Conservation (phyloP, 1,284 basidiomycete species). For the Erythrobasidium hasegawianum region DNA sequence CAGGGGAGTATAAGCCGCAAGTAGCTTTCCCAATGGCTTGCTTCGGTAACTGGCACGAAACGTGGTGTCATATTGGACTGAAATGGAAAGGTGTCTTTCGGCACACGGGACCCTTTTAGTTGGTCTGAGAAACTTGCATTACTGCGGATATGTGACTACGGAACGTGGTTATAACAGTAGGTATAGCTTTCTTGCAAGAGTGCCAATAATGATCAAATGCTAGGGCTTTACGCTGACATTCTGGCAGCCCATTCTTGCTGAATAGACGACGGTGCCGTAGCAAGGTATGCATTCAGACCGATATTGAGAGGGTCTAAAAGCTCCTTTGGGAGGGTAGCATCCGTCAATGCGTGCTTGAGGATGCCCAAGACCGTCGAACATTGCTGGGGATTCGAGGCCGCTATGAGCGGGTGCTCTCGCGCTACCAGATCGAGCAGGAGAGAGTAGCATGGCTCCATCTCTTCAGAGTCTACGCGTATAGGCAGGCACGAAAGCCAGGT, state of each 20-base stretch:
- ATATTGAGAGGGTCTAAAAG: not conserved
- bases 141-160: too few species aligned
- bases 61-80: too few species aligned
- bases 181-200: too few species aligned
- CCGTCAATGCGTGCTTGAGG: constrained; percentile 1
- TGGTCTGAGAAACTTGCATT: too few species aligned
- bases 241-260: constrained; percentile 9
- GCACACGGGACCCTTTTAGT: too few species aligned
- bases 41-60: too few species aligned
- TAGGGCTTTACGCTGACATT: too few species aligned
- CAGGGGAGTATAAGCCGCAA: too few species aligned
- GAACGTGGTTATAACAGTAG: too few species aligned
- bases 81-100: too few species aligned
- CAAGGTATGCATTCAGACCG: constrained; percentile 8
- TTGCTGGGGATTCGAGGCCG: not conserved
- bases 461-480: constrained; percentile 9
- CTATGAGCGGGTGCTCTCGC: constrained; percentile 13
- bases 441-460: constrained; percentile 26
- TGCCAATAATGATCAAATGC: too few species aligned
- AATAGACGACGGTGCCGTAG: constrained; percentile 1
- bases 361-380: constrained; percentile 1
- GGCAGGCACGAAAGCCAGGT: constrained; percentile 16
- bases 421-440: constrained; percentile 28
- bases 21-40: too few species aligned
- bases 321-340: not conserved